Conservation (phyloP, 2,329 filamentous ascomycete species). For the Cladosporium sp. region DNA sequence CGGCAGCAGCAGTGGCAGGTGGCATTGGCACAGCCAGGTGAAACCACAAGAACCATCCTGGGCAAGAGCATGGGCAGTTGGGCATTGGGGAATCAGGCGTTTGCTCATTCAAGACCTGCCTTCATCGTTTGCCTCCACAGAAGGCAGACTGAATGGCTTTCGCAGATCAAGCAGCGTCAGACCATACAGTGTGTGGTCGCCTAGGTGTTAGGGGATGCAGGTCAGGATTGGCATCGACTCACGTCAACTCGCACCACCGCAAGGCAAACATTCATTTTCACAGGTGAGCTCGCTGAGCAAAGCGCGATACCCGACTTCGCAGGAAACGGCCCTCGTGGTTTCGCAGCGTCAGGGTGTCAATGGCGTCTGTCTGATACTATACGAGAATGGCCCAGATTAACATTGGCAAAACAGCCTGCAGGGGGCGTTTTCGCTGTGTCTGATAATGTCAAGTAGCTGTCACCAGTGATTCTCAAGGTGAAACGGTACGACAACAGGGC, state of each 20-base stretch:
- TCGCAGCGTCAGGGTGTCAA: neutral
- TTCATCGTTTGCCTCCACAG: neutral
- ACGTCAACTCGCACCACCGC: too few relatives aligned
- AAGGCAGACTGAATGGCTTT: neutral
- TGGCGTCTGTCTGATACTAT: neutral
- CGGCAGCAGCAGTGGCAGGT: too few relatives aligned
- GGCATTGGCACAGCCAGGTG: neutral
- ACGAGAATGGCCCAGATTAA: neutral
- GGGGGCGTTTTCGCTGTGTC: neutral
- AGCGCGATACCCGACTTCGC: neutral
- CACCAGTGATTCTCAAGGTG: neutral
- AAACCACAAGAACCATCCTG: neutral
- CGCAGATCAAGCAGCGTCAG: neutral
- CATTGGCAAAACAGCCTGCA: neutral
- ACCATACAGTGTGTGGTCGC: neutral
- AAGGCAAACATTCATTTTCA: neutral
- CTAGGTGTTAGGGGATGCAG: neutral
- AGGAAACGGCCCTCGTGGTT: neutral
- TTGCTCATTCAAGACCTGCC: neutral
- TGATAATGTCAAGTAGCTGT: neutral
- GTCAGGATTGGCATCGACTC: neutral
- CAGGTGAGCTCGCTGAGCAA: neutral
- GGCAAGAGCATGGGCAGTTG: neutral
- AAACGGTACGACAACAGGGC: neutral
- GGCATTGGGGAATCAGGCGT: neutral